Evolutionary conservation across 768 basidiomycete genomes (phyloP).

Genomic region (Rhodotorula taiwanensis): DNA sequence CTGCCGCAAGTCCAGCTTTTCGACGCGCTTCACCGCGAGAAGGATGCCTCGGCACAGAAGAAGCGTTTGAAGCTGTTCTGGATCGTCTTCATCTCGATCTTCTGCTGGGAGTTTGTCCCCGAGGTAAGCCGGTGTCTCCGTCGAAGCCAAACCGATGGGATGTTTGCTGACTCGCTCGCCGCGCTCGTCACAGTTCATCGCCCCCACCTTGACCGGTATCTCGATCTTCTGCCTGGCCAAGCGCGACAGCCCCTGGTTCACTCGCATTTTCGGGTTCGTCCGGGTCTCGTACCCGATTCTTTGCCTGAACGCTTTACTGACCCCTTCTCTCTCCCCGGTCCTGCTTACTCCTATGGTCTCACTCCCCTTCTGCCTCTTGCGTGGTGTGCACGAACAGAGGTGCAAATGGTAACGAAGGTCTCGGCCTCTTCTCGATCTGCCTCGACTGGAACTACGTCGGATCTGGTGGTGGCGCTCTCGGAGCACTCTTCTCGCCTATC

Average conservation of each 20-base stretch:
- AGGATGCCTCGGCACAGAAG: slow-evolving; percentile 38
- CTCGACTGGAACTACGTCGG: slow-evolving; percentile 38
- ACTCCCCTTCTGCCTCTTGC: not conserved
- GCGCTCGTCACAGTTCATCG: slow-evolving; percentile 42
- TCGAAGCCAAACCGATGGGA: too few species aligned
- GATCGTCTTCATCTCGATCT: slow-evolving; percentile 42
- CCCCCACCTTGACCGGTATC: slow-evolving; percentile 37
- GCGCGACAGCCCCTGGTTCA: slow-evolving; percentile 41
- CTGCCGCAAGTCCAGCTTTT: slow-evolving; percentile 38
- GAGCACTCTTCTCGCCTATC: slow-evolving; percentile 43
- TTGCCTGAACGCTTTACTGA: slow-evolving; percentile 34
- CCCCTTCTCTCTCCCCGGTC: too few species aligned
- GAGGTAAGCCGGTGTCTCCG: too few species aligned
- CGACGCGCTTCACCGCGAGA: slow-evolving; percentile 42
- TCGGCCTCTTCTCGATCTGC: slow-evolving; percentile 37
- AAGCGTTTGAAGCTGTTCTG: slow-evolving; percentile 43
- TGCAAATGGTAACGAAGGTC: slow-evolving; percentile 41
- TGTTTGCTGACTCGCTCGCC: slow-evolving; percentile 30
- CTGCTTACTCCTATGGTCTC: too few species aligned
- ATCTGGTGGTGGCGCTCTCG: slow-evolving; percentile 34
- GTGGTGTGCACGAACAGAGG: not conserved
- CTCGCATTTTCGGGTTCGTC: slow-evolving; percentile 46
- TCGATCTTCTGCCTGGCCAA: slow-evolving; percentile 46
- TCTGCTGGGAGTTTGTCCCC: slow-evolving; percentile 33
- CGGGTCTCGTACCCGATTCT: too few species aligned